Conservation (phyloP, 139 green algal species). For the Edaphochlamys debaryana region DNA sequence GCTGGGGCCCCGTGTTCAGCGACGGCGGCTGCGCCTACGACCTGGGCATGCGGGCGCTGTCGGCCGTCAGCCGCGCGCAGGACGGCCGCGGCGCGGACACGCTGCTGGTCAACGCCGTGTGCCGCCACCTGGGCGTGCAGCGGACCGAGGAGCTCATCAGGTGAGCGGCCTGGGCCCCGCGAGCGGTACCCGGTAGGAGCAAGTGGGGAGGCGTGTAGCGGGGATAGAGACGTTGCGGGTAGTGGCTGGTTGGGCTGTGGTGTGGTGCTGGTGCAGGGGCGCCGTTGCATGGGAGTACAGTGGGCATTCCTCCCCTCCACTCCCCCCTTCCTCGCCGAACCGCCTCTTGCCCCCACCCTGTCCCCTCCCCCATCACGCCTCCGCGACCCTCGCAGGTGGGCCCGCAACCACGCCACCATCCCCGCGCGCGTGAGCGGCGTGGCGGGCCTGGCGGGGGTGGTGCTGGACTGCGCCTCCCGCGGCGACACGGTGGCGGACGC, state of each 20-base stretch:
- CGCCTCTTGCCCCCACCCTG: too few species aligned
- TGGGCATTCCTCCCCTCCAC: too few species aligned
- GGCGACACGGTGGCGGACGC: constrained; percentile 34
- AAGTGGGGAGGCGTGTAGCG: too few species aligned
- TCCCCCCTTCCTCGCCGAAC: too few species aligned
- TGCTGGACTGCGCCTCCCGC: constrained; percentile 31
- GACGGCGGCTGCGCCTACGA: constrained; percentile 32
- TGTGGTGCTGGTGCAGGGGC: too few species aligned
- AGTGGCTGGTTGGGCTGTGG: too few species aligned
- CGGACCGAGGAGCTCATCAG: constrained; percentile 37
- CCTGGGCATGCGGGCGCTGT: constrained; percentile 22
- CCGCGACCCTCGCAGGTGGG: too few species aligned
- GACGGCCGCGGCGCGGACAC: constrained; percentile 40
- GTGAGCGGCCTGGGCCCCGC: not conserved
- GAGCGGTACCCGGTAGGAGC: too few species aligned
- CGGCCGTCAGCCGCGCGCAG: constrained; percentile 23
- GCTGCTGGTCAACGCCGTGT: constrained; percentile 26
- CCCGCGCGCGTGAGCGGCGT: constrained; percentile 1
- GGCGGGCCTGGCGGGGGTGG: constrained; percentile 14
- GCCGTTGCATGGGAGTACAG: too few species aligned
- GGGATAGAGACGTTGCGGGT: too few species aligned
- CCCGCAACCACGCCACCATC: not conserved
- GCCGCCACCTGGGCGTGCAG: constrained; percentile 16
- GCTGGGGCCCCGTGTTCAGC: constrained; percentile 35
- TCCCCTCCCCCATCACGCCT: too few species aligned